These are phyloP conservation scores for Colletotrichum tanaceti DNA, from an alignment of 2,329 filamentous ascomycete genomes.

Conservation along the genomic window DNA sequence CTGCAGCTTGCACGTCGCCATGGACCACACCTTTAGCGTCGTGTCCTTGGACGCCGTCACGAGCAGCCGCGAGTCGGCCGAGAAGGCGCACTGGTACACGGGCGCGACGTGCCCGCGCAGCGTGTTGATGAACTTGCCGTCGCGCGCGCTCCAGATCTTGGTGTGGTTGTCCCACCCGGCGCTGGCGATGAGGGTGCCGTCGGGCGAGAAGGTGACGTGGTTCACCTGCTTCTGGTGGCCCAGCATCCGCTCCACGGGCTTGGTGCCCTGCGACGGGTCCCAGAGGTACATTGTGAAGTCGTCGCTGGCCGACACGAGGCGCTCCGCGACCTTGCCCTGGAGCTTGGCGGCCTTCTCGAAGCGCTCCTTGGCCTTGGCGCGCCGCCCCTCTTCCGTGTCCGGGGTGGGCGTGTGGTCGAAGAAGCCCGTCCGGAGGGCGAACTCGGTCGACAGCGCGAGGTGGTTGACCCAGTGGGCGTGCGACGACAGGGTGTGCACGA, in stretches of 20 bases:
- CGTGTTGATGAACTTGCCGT: conserved; percentile 84
- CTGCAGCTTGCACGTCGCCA: conserved; percentile 83
- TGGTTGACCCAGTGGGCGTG: conserved; percentile 98
- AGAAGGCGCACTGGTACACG: conserved; percentile 93
- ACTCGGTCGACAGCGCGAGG: conserved; percentile 91
- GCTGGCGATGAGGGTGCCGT: conserved; percentile 87
- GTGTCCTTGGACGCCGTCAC: conserved; percentile 92
- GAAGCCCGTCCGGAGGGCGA: conserved; percentile 85
- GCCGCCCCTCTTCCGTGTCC: conserved; percentile 74
- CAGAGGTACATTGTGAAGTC: conserved; percentile 98
- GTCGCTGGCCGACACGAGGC: conserved; percentile 89
- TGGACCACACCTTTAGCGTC: conserved; percentile 95
- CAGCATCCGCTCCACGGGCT: conserved; percentile 87
- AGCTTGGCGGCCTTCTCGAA: conserved; percentile 88
- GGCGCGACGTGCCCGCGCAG: conserved; percentile 88
- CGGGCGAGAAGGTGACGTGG: conserved; percentile 92
- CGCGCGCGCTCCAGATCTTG: conserved; percentile 82
- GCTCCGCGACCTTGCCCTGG: conserved; percentile 81
- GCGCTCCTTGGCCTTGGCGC: conserved; percentile 79
- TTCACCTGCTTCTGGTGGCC: conserved; percentile 98
- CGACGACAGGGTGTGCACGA: conserved; percentile 81
- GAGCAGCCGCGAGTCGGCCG: conserved; percentile 87
- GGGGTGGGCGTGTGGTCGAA: conserved; percentile 84
- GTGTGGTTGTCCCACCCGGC: conserved; percentile 94
- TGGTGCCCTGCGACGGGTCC: conserved; percentile 82